Base-by-base conservation (phyloP, 164 flowering plant genomes). In the Platanus orientalis region DNA sequence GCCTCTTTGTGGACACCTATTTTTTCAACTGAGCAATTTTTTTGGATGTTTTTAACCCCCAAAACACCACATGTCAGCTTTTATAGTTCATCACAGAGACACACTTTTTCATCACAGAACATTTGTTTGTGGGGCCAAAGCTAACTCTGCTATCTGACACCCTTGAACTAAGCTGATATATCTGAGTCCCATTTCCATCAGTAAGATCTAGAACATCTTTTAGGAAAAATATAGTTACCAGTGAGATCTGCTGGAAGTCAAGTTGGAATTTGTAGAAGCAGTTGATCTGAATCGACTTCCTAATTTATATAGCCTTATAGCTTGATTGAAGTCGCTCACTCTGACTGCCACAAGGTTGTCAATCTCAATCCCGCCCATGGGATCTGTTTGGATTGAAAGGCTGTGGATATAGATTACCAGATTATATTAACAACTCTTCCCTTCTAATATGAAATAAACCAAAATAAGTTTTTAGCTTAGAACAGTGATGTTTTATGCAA, bases 171-270 rank as follows among this genome's bases (percentile, higher is more conserved):
- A n/a, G 36, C 10, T 34, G 30, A 51, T 16, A 30, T 26, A 21
- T 50, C 25, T 16, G 21, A 50, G 14, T 61, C 19, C 19, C 10
- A 4, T 13, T 9, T 29, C 21, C 48, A 54, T 34, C 28, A 29
- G 6, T 34, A 29, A 49, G 54, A 57, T 54, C 34, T 48, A 36
- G 49, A 36, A 58, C 11, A 24, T 24, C 3, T 39, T 48, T 51
- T 26, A 45, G 40, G 71, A 36, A 24, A 52, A 64, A 27, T 30
- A 23, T 36, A 54, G 28, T 73, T 76, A 86, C 91, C 88, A 82
- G 69, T 83, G 91, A 56, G 91, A 86, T 75, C 88, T 78, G 80
- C 88, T 86, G 23, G 91, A 83, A 52, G 74, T 62, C 20, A 16
- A 25, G 69, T 86, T 83, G 14, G 81, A 76, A 63, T 75, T 76